Conservation (phyloP, 2,329 filamentous ascomycete genomes). For the Grosmannia huntii region DNA sequence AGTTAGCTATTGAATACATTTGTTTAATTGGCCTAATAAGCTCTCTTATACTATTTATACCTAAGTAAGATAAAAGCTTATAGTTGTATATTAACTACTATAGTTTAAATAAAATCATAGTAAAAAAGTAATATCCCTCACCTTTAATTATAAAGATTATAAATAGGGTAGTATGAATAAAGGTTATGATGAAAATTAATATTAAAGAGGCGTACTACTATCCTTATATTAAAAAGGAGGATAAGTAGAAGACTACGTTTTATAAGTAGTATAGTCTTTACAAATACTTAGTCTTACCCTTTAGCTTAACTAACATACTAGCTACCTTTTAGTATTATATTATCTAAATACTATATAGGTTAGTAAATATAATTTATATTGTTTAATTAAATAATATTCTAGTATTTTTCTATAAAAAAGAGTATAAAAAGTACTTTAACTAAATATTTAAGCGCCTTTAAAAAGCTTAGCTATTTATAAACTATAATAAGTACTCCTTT, state of each 20-base stretch:
- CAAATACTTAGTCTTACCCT: background rate
- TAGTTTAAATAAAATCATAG: background rate
- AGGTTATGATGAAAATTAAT: background rate
- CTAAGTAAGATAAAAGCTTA: background rate
- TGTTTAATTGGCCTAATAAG: background rate
- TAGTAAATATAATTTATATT: background rate
- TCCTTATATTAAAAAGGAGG: background rate
- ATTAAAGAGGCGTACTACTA: background rate
- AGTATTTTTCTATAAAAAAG: background rate
- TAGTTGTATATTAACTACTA: background rate
- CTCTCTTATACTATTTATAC: slow-evolving; percentile 4
- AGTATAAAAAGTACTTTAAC: background rate
- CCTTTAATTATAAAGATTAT: background rate
- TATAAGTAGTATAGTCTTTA: slow-evolving; percentile 4
- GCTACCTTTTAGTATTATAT: background rate
- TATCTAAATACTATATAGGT: background rate
- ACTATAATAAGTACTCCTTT: background rate
- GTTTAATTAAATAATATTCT: background rate
- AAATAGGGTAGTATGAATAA: background rate
- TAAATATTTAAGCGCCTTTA: background rate
- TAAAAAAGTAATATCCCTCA: background rate
- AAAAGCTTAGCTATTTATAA: background rate
- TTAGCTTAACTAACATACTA: background rate
- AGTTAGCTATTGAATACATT: background rate
- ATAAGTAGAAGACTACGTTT: slow-evolving; percentile 12